Base-by-base conservation (phyloP, 257 asterid species). In the Petunia secreta region DNA sequence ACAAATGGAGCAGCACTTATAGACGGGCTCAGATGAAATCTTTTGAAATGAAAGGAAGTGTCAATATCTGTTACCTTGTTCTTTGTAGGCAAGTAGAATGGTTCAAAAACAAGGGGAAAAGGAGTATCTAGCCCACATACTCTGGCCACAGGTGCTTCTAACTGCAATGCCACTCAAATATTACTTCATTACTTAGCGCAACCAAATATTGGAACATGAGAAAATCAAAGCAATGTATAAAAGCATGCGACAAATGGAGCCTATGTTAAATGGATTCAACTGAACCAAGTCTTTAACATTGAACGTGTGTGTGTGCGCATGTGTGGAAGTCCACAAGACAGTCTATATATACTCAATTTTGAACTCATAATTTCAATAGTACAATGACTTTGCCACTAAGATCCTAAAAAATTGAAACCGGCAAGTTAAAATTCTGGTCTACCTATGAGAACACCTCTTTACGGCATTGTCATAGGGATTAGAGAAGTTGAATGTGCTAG, bases 71-170 rank as follows among this genome's bases (percentile, higher is more conserved):
- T 50, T 10, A 93, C 99, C 98, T 96, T 96, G 74, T 96, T 96
- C 84, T 89, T 96, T 37, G 97, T 93, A 53, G 99, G 97, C 88
- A 96, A 52, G 87, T 96, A 96, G 84, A 93, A 92, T 16, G 98
- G 97, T 80, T 96, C 98, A 48, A 92, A 95, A 16, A 95, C 99
- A 8, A 95, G 96, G 81, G 99, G 99, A 81, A 95, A 93, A 36
- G 99, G 98, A 10, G 99, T 95, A 76, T 95, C 99, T 34, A 95
- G 85, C 4, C 99, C 99, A 37, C 99, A 95, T 1, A 95, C 98
- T 83, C 99, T 91, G 10, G 95, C 89, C 66, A 95, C 97, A 0
- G 98, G 98, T 83, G 98, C 98, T 88, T 95, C 97, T 39, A 95
- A 86, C 99, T 94, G 91, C 88, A 87, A 66, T 66, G 5, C 63